Evolutionary conservation across 192 early-diverging fungal species (phyloP), one percentile per base, ranked within the genome.

Genomic region (Coemansia sp.): DNA sequence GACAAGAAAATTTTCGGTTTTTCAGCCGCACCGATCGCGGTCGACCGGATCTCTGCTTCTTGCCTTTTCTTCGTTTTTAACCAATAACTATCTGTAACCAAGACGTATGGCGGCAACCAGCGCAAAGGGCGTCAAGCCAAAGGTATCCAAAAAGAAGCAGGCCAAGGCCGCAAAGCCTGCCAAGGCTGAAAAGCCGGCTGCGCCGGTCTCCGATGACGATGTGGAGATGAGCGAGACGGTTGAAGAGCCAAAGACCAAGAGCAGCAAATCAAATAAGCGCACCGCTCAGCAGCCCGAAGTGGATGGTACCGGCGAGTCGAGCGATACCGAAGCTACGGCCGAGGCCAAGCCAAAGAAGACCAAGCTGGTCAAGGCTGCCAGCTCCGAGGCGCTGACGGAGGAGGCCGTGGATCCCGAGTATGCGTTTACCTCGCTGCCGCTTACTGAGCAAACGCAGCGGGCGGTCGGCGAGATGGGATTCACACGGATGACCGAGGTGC

Each of bases 401-500:
- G 7, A 14, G 3, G 28, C 14, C 11, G 50, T 27, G 48, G 47
- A 55, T 21, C 17, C 27, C 31, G 22, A 28, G 34, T 35, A 42
- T 39, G 82, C 84, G 7, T 99, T 99, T 48, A 58, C 70, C 12
- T 80, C 85, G 7, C 73, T 99, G 5, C 83, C 88, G 11, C 76
- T 94, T 48, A 88, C 88, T 21, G 90, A 91, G 23, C 78, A 81
- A 45, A 91, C 93, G 6, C 81, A 85, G 53, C 85, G 89, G 50
- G 91, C 89, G 14, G 90, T 92, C 51, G 67, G 79, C 34, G 94
- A 93, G 44, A 90, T 97, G 86, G 93, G 93, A 26, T 97, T 97
- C 70, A 82, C 79, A 28, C 75, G 74, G 47, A 97, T 98, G 95
- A 99, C 95, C 9, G 91, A 97, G 65, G 88, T 99, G 40, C 97